Evolutionary conservation across 176 grass and related monocot species (phyloP).

Genomic region (Avena eriantha): DNA sequence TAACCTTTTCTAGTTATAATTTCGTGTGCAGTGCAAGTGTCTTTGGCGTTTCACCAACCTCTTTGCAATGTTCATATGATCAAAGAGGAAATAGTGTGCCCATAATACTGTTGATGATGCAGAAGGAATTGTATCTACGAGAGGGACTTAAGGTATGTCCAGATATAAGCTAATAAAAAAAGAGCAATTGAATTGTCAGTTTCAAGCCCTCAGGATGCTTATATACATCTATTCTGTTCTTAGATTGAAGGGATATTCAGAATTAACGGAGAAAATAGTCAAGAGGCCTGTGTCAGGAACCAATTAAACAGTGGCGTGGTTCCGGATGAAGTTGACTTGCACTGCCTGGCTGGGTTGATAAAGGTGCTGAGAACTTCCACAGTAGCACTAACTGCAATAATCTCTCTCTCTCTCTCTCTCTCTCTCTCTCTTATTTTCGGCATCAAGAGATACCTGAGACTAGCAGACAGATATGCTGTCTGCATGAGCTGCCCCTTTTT

Average conservation of each 20-base stretch:
- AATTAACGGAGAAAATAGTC: constrained; percentile 89
- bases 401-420: constrained; percentile 5
- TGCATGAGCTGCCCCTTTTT: background rate
- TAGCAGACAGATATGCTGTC: constrained; percentile 1
- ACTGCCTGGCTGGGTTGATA: constrained; percentile 93
- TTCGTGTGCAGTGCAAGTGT: constrained; percentile 68
- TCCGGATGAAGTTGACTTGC: constrained; percentile 75
- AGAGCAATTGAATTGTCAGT: background rate
- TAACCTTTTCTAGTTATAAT: constrained; percentile 30
- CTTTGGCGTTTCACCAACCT: constrained; percentile 89
- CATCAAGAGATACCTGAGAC: background rate
- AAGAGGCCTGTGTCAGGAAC: constrained; percentile 73
- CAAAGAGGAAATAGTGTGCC: constrained; percentile 86
- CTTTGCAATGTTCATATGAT: constrained; percentile 94
- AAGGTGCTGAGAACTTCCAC: constrained; percentile 62
- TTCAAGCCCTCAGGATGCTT: background rate
- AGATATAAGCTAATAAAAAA: background rate
- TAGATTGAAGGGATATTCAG: constrained; percentile 98
- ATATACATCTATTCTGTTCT: constrained; percentile 23
- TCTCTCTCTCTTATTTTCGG: constrained; percentile 8
- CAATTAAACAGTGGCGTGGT: constrained; percentile 83
- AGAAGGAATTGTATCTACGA: constrained; percentile 69
- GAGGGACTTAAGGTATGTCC: constrained; percentile 79
- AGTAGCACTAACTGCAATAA: background rate
- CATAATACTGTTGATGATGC: constrained; percentile 82